Evolutionary conservation across 352 stramenopile genomes (phyloP).

Genomic region (Pythium volutum): DNA sequence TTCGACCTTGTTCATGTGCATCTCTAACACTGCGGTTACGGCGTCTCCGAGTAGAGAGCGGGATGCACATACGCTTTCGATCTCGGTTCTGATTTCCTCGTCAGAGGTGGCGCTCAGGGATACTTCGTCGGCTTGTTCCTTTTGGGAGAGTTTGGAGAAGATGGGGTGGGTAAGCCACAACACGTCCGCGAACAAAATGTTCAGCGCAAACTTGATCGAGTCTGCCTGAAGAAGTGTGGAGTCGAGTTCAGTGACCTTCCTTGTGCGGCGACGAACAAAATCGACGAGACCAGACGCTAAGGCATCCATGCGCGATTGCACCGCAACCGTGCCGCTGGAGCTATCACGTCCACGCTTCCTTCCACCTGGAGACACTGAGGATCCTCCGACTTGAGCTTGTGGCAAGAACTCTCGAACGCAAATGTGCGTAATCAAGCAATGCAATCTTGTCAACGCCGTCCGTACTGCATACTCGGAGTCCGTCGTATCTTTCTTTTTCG

Average conservation of each 20-base stretch:
- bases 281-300: constrained; percentile 33
- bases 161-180: constrained; percentile 70
- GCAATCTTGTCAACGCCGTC: constrained; percentile 51
- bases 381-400: constrained; percentile 1
- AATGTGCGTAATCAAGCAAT: constrained; percentile 58
- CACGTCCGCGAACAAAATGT: constrained; percentile 70
- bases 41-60: constrained; percentile 54
- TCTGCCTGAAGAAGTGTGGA: constrained; percentile 51
- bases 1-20: constrained; percentile 60
- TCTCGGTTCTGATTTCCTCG: constrained; percentile 19
- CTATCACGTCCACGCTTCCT: constrained; percentile 13
- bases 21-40: constrained; percentile 63
- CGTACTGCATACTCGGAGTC: constrained; percentile 73
- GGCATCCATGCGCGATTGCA: constrained; percentile 33
- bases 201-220: constrained; percentile 60
- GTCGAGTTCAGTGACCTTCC: constrained; percentile 42
- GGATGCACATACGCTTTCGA: constrained; percentile 38
- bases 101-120: neutral
- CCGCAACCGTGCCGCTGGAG: neutral
- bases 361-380: neutral
- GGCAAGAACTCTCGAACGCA: constrained; percentile 65
- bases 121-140: constrained; percentile 18
- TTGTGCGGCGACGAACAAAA: constrained; percentile 51
- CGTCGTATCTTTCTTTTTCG: constrained; percentile 46
- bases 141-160: constrained; percentile 37